Percentiles rank a stretch among this genome's conserved stretches.
phyloP scores from a whole-genome alignment of 805 yeast species.

The Saturnispora sekii region DNA sequence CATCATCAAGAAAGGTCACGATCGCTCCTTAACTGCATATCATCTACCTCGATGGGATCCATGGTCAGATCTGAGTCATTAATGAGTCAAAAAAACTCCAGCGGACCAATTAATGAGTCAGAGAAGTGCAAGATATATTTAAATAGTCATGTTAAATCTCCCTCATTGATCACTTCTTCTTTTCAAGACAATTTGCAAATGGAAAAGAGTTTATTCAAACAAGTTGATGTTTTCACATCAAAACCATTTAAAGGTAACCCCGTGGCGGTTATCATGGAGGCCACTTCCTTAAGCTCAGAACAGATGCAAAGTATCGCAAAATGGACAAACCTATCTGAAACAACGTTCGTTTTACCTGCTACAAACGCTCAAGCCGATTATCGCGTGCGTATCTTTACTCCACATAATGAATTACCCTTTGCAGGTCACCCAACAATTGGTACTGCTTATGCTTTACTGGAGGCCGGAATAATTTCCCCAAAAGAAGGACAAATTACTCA shows the following conservation, averaged over 20 bases:
- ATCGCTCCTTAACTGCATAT: too few species aligned
- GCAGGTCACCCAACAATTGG: conserved; percentile 63
- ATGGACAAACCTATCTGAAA: conserved; percentile 57
- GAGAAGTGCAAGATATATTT: too few species aligned
- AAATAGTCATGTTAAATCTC: too few species aligned
- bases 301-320: conserved; percentile 39
- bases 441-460: conserved; percentile 36
- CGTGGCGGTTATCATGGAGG: conserved; percentile 42
- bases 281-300: conserved; percentile 28
- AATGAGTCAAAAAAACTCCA: too few species aligned
- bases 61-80: too few species aligned
- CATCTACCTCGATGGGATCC: too few species aligned
- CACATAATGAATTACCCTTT: conserved; percentile 41
- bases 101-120: too few species aligned
- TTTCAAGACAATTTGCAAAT: too few species aligned
- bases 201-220: conserved; percentile 13
- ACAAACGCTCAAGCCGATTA: conserved; percentile 34
- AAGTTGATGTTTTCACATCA: conserved; percentile 36
- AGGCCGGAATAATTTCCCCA: conserved; percentile 14
- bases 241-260: conserved; percentile 40
- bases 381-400: conserved; percentile 40
- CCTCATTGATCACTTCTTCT: too few species aligned
- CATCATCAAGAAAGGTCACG: too few species aligned
- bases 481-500: conserved; percentile 27
- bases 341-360: conserved; percentile 41